Percentiles rank a stretch among this genome's conserved stretches.
phyloP scores from a whole-genome alignment of 2,329 filamentous ascomycete species.

The Tolypocladium pustulatum region DNA sequence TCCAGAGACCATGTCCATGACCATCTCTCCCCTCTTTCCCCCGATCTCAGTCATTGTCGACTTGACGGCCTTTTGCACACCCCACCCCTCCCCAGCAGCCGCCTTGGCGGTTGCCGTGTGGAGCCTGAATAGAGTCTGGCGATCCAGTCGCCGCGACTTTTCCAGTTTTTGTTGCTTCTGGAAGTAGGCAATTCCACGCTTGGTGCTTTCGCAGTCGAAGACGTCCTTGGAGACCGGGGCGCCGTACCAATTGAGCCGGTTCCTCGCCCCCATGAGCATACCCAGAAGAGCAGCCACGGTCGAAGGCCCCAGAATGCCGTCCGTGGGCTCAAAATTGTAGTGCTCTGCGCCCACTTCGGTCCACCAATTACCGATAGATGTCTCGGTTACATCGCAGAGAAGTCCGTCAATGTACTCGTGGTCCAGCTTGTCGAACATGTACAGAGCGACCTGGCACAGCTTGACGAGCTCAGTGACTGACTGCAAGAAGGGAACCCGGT shows the following conservation, averaged over 20 bases:
- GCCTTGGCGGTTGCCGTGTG: conserved; percentile 83
- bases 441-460: conserved; percentile 79
- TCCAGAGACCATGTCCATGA: conserved; percentile 86
- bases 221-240: conserved; percentile 83
- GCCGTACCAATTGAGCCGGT: conserved; percentile 74
- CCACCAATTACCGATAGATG: conserved; percentile 91
- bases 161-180: conserved; percentile 81
- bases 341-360: conserved; percentile 83
- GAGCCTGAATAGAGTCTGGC: conserved; percentile 69
- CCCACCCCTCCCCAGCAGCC: conserved; percentile 81
- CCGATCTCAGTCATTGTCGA: conserved; percentile 89
- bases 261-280: conserved; percentile 79
- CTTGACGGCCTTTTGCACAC: conserved; percentile 87
- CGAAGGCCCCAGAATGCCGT: conserved; percentile 85
- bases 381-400: conserved; percentile 87
- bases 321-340: conserved; percentile 84
- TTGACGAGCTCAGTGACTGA: conserved; percentile 84
- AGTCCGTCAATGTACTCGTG: conserved; percentile 84
- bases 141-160: conserved; percentile 68
- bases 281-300: conserved; percentile 84
- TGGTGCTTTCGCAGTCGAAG: conserved; percentile 75
- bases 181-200: conserved; percentile 76
- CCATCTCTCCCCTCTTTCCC: conserved; percentile 87
- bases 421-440: conserved; percentile 80
- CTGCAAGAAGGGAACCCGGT: conserved; percentile 65